Percentiles rank a stretch among this genome's conserved stretches.
These are phyloP conservation scores for Leccinum boreale DNA, from an alignment of 768 basidiomycete species.

Conservation along the genomic window DNA sequence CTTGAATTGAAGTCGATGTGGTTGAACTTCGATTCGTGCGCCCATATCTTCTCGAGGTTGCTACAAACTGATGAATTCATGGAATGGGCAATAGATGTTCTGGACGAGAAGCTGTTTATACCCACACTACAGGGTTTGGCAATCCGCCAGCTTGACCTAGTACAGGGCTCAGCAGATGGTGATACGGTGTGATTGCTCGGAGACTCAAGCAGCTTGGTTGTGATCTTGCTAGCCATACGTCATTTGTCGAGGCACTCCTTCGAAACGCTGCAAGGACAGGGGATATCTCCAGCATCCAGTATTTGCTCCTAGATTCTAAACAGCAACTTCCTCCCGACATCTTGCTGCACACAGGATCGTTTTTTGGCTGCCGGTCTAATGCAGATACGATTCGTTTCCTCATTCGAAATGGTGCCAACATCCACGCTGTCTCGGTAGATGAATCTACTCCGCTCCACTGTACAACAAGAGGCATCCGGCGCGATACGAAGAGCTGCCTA, in stretches of 20 bases:
- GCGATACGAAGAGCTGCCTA: not conserved
- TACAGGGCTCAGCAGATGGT: not conserved
- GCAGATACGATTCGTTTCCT: no score
- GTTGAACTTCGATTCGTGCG: no score
- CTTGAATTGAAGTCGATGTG: no score
- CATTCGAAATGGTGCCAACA: no score
- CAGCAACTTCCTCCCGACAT: no score
- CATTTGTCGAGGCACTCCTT: not conserved
- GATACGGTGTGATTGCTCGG: not conserved
- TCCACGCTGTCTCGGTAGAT: not conserved
- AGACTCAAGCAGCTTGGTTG: not conserved
- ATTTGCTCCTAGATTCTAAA: not conserved
- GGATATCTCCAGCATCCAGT: not conserved
- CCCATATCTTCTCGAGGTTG: not conserved
- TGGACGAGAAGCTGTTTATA: no score
- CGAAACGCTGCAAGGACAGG: rapidly evolving
- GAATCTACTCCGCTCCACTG: not conserved
- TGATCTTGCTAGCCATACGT: not conserved
- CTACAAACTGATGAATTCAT: not conserved
- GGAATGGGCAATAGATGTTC: not conserved
- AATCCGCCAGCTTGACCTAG: no score
- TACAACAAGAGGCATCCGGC: not conserved
- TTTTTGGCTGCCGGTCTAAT: not conserved
- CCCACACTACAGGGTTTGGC: no score
- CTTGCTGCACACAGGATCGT: not conserved